Evolutionary conservation across 192 early-diverging fungal genomes (phyloP).

Genomic region (Umbelopsis ramanniana): DNA sequence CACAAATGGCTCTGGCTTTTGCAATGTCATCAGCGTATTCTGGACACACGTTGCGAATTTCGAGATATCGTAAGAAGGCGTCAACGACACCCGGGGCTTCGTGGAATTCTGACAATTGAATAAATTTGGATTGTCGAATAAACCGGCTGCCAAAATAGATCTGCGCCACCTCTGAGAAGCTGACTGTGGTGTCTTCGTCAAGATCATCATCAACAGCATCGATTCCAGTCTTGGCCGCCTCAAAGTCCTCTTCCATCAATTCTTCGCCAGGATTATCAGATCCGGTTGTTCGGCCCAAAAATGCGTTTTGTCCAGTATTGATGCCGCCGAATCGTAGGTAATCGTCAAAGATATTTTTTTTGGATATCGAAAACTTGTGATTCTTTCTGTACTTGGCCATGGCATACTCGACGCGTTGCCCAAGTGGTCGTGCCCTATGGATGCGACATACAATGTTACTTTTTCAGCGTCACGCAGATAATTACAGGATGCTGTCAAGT

Average conservation of each 20-base stretch:
- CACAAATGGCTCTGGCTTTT: constrained; percentile 44
- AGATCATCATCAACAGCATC: constrained; percentile 44
- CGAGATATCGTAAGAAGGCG: constrained; percentile 54
- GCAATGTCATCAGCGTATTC: constrained; percentile 56
- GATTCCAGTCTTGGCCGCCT: constrained; percentile 39
- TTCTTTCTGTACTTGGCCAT: constrained; percentile 58
- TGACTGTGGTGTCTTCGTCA: constrained; percentile 47
- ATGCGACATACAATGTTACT: neutral
- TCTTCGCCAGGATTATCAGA: constrained; percentile 38
- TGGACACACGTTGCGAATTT: constrained; percentile 51
- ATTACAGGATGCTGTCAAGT: neutral
- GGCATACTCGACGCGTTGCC: constrained; percentile 55
- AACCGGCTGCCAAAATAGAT: constrained; percentile 60
- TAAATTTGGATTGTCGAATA: constrained; percentile 47
- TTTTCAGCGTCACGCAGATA: neutral
- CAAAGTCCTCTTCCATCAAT: constrained; percentile 48
- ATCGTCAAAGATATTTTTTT: constrained; percentile 47
- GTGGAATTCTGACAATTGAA: constrained; percentile 50
- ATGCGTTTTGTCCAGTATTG: constrained; percentile 52
- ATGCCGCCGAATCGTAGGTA: constrained; percentile 62
- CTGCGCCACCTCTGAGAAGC: constrained; percentile 44
- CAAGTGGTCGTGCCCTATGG: constrained; percentile 44
- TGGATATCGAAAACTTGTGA: constrained; percentile 49
- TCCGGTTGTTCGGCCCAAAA: constrained; percentile 43
- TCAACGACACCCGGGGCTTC: constrained; percentile 48